A percentile compares a stretch with the other conserved stretches of the same genome.
Conservation (phyloP, 129 eudicot genomes). For the Centrapalus pauciflorus region DNA sequence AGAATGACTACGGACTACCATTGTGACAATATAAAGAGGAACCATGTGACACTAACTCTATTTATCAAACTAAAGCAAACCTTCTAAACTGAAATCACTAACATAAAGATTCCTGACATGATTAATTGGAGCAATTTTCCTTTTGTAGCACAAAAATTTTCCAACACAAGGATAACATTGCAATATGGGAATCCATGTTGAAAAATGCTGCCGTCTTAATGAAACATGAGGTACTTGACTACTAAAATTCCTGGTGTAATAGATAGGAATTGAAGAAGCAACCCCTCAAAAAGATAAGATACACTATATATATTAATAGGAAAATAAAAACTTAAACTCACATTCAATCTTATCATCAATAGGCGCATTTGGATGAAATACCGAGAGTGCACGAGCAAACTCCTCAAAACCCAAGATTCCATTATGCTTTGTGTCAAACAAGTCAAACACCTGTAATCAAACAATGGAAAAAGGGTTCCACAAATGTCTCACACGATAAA, state of each 20-base stretch:
- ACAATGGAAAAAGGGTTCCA: not conserved
- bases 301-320: not conserved
- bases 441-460: slow-evolving; percentile 67
- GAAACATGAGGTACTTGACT: not conserved
- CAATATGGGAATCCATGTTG: not conserved
- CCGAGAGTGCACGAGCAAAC: slow-evolving; percentile 94
- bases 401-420: slow-evolving; percentile 86
- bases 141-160: not conserved
- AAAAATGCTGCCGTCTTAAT: not conserved
- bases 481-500: not conserved
- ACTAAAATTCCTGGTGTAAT: not conserved
- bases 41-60: not conserved
- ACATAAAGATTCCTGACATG: not conserved
- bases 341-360: slow-evolving; percentile 92
- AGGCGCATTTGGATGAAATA: slow-evolving; percentile 94
- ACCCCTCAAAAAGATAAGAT: not conserved
- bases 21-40: not conserved
- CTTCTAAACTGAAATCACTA: not conserved
- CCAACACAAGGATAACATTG: not conserved
- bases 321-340: slow-evolving; percentile 24
- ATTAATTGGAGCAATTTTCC: not conserved
- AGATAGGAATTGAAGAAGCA: not conserved
- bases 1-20: not conserved
- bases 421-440: slow-evolving; percentile 92
- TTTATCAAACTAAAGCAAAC: not conserved